These are phyloP conservation scores for Begonia fuchsioides DNA, from an alignment of 306 rosid species.

Conservation along the genomic window DNA sequence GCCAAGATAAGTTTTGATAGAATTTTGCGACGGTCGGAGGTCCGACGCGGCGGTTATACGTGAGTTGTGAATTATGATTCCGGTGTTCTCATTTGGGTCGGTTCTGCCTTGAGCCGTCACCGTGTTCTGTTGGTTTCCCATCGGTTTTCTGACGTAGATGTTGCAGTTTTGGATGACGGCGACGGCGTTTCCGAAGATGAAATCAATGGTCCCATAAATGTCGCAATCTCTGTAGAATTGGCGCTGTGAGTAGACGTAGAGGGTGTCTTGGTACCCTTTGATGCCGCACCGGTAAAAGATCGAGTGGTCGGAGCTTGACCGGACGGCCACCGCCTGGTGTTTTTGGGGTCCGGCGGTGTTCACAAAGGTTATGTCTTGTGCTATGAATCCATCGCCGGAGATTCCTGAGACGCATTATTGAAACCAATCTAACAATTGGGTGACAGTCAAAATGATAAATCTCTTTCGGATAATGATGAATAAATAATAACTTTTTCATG, in stretches of 20 bases:
- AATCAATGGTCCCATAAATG: constrained; percentile 60
- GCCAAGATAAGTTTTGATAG: constrained; percentile 35
- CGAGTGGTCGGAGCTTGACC: constrained; percentile 45
- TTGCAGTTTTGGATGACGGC: constrained; percentile 49
- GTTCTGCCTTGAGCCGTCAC: constrained; percentile 58
- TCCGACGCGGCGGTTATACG: constrained; percentile 23
- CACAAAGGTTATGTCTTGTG: constrained; percentile 61
- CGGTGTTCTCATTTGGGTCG: constrained; percentile 62
- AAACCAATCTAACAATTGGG: too few relatives aligned
- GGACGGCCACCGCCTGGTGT: constrained; percentile 71
- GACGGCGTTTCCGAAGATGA: constrained; percentile 52
- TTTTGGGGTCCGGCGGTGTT: constrained; percentile 74
- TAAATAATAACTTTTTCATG: too few relatives aligned
- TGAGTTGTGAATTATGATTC: constrained; percentile 45
- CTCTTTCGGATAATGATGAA: background rate
- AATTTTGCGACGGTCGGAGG: constrained; percentile 16
- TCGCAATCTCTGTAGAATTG: constrained; percentile 83
- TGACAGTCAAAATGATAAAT: background rate
- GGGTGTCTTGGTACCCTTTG: constrained; percentile 68
- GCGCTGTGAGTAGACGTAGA: constrained; percentile 46
- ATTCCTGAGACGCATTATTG: constrained; percentile 20
- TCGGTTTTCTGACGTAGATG: constrained; percentile 36
- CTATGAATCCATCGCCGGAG: constrained; percentile 57
- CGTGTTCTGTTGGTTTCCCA: constrained; percentile 31
- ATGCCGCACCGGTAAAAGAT: constrained; percentile 58